Percentiles rank a stretch among this genome's conserved stretches.
Conservation (phyloP, 176 grass and related monocot genomes). For the Aegilops sharonensis region DNA sequence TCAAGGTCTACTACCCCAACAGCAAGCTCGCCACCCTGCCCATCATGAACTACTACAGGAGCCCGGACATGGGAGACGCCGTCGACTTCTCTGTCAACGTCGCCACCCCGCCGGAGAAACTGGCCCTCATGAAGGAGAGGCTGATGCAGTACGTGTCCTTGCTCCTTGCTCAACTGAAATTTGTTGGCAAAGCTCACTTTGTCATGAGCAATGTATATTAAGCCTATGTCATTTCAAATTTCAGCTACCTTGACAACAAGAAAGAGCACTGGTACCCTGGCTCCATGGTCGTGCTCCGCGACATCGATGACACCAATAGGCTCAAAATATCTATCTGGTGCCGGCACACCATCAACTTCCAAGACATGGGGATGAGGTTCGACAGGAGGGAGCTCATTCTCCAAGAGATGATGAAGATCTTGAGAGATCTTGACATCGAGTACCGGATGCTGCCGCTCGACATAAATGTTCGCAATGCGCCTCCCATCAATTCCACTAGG, state of each 20-base stretch:
- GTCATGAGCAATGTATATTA: background rate
- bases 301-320: constrained; percentile 81
- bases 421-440: constrained; percentile 87
- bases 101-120: constrained; percentile 71
- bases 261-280: constrained; percentile 93
- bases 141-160: constrained; percentile 55
- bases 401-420: constrained; percentile 83
- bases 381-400: constrained; percentile 77
- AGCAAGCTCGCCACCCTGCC: constrained; percentile 63
- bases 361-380: constrained; percentile 79
- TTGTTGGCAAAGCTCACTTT: background rate
- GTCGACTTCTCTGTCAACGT: constrained; percentile 82
- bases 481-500: constrained; percentile 44
- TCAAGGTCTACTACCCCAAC: constrained; percentile 88
- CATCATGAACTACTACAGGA: constrained; percentile 96
- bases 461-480: constrained; percentile 71
- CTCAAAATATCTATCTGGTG: constrained; percentile 84
- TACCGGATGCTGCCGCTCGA: constrained; percentile 83
- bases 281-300: constrained; percentile 69
- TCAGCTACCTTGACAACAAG: constrained; percentile 90
- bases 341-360: constrained; percentile 89
- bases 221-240: background rate
- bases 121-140: constrained; percentile 85
- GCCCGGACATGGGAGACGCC: constrained; percentile 92
- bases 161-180: background rate